Base-by-base conservation (phyloP, 495 filamentous ascomycete genomes). In the Aspergillus carlsbadensis region DNA sequence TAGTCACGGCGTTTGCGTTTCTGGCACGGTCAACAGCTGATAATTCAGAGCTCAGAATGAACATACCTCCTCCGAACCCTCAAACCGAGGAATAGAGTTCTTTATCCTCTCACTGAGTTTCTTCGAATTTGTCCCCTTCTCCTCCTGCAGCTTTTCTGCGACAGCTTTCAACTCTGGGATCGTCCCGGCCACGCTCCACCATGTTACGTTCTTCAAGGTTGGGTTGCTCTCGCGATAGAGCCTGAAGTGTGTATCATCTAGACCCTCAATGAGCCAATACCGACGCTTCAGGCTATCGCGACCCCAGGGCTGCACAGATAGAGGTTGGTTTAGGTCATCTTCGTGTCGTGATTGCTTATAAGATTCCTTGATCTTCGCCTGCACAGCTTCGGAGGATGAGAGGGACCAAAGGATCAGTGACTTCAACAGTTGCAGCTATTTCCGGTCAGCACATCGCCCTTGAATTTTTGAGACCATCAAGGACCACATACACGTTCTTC, bases 211-310 rank as follows among this genome's bases (percentile, higher is more conserved):
- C 57, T 90, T 85, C 36, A 87, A 76, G 0, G 83, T 82, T 6
- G 91, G 88, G 61, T 94, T 95, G 70, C 90, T 93, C 71, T 98
- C 94, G 36, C 95, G 80, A 68, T 98, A 98, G n/a, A 98, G 81
- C 39, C 94, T 81, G 67, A 98, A 98, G 48, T 87, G 77, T 6
- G 94, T 98, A 69, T 98, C 95, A 65, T 98, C 92, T 62, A 87
- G 84, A 11, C 94, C 94, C 69, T 98, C 94, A 53, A 98, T 84
- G 31, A 98, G 80, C 81, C 87, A 98, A 71, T 96, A 98, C 52
- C 90, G 81, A 29, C 95, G 84, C 73, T 95, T 96, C 57, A 95
- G 80, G 51, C 89, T 89, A 69, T 98, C 94, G 21, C 84, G 79
- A 8, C 94, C 94, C 94, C 94, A 98, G 2, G 91, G 86, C 69